These are phyloP conservation scores for Lentinula raphanica DNA, from an alignment of 768 basidiomycete genomes.

Conservation along the genomic window DNA sequence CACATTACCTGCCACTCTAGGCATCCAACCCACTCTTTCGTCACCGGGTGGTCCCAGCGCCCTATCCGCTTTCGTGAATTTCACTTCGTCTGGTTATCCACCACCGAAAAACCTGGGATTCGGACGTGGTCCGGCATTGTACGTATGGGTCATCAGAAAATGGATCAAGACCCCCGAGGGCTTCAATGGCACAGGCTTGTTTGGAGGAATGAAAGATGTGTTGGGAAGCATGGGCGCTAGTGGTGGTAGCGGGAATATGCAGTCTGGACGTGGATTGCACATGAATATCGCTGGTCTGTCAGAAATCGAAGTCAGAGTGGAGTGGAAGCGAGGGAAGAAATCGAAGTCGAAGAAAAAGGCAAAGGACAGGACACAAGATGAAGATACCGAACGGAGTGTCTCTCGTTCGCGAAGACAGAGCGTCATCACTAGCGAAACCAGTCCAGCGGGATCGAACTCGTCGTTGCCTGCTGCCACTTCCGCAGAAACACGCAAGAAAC, in stretches of 20 bases:
- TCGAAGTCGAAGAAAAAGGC: constrained; percentile 11
- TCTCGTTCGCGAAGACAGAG: not conserved
- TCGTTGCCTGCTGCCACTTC: not conserved
- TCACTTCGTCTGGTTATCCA: constrained; percentile 8
- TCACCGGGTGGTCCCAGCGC: constrained; percentile 28
- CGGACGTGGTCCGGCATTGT: constrained; percentile 39
- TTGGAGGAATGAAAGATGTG: constrained; percentile 25
- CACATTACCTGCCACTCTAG: constrained; percentile 43
- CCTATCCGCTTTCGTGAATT: constrained; percentile 3
- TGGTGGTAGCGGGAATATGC: not conserved
- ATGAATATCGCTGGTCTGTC: constrained; percentile 21
- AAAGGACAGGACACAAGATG: constrained; percentile 21
- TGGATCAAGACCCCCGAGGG: constrained; percentile 58
- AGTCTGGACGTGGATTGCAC: constrained; percentile 9
- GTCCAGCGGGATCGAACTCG: not conserved
- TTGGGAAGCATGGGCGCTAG: constrained; percentile 14
- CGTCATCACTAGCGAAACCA: not conserved
- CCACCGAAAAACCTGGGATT: constrained; percentile 7
- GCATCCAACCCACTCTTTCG: constrained; percentile 62
- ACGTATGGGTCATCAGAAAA: constrained; percentile 71
- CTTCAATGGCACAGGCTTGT: constrained; percentile 31
- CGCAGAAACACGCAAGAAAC: not conserved
- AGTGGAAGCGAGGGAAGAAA: constrained; percentile 62
- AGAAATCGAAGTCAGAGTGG: constrained; percentile 68
- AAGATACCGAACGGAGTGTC: constrained; percentile 14